These are phyloP conservation scores for Sambucus nigra DNA, from an alignment of 129 eudicot genomes.

Conservation along the genomic window DNA sequence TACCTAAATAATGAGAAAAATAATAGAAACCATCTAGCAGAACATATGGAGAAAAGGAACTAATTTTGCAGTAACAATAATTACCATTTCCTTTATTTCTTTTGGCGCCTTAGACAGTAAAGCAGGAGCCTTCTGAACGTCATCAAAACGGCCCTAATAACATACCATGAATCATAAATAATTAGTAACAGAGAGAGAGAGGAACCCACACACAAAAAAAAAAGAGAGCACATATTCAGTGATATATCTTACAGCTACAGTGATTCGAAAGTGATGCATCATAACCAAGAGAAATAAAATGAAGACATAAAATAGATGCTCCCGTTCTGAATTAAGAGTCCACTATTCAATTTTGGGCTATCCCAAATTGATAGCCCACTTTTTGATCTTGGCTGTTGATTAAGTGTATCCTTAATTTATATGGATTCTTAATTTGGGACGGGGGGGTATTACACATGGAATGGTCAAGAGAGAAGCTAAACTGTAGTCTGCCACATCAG, in stretches of 20 bases:
- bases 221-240: slow-evolving; percentile 2
- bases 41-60: not conserved
- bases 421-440: too few species aligned
- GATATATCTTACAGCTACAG: not conserved
- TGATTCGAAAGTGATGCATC: not conserved
- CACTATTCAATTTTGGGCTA: too few species aligned
- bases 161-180: not conserved
- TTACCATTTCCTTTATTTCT: slow-evolving; percentile 76
- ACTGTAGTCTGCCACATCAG: too few species aligned
- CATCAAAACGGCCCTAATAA: slow-evolving; percentile 63
- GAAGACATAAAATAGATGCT: too few species aligned
- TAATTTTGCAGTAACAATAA: slow-evolving; percentile 1
- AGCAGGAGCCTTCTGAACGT: slow-evolving; percentile 64
- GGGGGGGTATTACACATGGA: too few species aligned
- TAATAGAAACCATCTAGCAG: not conserved
- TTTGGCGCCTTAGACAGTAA: slow-evolving; percentile 52
- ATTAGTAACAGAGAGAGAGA: slow-evolving; percentile 12
- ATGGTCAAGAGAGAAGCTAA: too few species aligned
- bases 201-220: not conserved
- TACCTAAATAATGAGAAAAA: not conserved
- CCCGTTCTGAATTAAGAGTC: too few species aligned
- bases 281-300: not conserved
- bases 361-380: too few species aligned
- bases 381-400: too few species aligned
- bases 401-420: too few species aligned